A percentile compares a stretch with the other conserved stretches of the same genome.
Conservation (phyloP, 352 stramenopile genomes). For the Globisporangium camurandrum region DNA sequence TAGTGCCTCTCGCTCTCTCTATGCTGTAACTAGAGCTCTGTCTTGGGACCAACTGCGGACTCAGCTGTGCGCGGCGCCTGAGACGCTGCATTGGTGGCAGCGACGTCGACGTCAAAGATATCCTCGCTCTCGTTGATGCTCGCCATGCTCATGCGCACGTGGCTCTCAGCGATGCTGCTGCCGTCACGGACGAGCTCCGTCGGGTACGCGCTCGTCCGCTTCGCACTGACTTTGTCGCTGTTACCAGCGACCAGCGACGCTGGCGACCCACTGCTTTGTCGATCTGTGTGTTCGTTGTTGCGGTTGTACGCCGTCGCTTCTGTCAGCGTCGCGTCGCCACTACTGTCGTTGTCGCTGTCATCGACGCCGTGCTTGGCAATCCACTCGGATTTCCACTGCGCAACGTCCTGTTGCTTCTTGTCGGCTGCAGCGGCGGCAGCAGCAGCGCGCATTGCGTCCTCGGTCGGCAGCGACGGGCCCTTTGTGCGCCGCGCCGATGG, state of each 20-base stretch:
- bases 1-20: too few relatives aligned
- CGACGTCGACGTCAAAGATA: constrained; percentile 37
- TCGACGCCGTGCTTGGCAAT: constrained; percentile 26
- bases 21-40: constrained; percentile 3
- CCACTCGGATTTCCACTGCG: constrained; percentile 38
- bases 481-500: constrained; percentile 11
- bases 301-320: neutral
- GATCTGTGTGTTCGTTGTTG: neutral
- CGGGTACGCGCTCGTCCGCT: constrained; percentile 11
- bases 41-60: constrained; percentile 44
- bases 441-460: constrained; percentile 3
- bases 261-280: neutral
- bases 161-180: constrained; percentile 14
- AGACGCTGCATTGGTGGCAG: too few relatives aligned
- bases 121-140: constrained; percentile 45
- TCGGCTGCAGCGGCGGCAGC: constrained; percentile 12
- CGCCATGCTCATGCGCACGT: constrained; percentile 28
- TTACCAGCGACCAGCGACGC: neutral
- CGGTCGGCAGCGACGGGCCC: neutral
- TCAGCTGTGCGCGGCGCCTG: too few relatives aligned
- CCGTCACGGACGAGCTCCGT: constrained; percentile 4
- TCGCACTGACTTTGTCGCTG: constrained; percentile 9
- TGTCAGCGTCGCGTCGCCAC: neutral
- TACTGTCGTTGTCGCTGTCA: constrained; percentile 13
- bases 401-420: constrained; percentile 22